Evolutionary conservation across 2,329 filamentous ascomycete genomes (phyloP), one percentile per base, ranked within the genome.

Genomic region (Claviceps sp.): DNA sequence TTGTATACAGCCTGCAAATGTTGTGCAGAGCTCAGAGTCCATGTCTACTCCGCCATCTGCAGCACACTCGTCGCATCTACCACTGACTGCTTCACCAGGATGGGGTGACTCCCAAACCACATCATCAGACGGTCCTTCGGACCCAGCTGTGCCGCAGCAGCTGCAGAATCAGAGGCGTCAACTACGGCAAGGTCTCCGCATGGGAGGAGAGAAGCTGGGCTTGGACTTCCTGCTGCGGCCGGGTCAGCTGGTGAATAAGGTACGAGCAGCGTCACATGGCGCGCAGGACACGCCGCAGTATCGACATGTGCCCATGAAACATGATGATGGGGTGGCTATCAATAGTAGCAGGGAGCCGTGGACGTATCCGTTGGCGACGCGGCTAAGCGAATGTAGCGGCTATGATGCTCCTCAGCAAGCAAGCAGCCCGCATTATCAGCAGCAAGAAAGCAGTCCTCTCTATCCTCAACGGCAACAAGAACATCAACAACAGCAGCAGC

Each of bases 171-270:
- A 77, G 57, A 70, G 71, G 6, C 68, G 74, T 34, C 71, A 74
- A 20, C 67, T 74, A 48, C 64, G 71, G 17, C 78, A 82, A 52
- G 75, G 75, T 40, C 63, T 85, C 1, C 77, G 84, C 40, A 68
- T 86, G 53, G 76, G 77, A 2, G 71, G 77, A 1, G 86, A 90
- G 61, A 77, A 82, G 46, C 72, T 90, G 8, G 83, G 82, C 5
- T 77, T 93, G 36, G 83, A 82, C 52, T 90, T 89, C 58, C 71
- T 93, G 2, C 73, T 91, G 1, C 80, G 45, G 34, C 55, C 50
- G 5, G 52, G 51, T 4, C 52, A 55, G 47, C 76, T 75, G 52
- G 72, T 75, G 22, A 73, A 66, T 55, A 75, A 71, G 58, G 75
- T 78, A 49, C 72, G 73, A 43, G 75, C 72, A 47, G 73, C 75